Percentiles rank a stretch among this genome's conserved stretches.
Conservation (phyloP, 352 stramenopile genomes). For the Phytophthora sp. region DNA sequence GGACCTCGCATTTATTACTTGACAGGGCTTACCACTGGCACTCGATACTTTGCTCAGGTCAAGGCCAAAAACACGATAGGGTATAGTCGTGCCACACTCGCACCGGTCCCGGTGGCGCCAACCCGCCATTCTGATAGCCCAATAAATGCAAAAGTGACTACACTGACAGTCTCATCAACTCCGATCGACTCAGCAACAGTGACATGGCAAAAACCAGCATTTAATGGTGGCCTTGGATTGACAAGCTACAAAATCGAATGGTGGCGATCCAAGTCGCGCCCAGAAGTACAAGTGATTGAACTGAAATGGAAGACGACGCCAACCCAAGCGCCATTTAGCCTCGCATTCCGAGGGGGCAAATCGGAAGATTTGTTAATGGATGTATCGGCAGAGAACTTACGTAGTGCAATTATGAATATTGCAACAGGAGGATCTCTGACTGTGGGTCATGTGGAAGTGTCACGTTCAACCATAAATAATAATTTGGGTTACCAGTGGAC, state of each 20-base stretch:
- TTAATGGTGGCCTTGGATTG: constrained; percentile 66
- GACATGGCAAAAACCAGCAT: constrained; percentile 69
- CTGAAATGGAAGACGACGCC: constrained; percentile 78
- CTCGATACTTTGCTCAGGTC: constrained; percentile 89
- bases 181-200: constrained; percentile 76
- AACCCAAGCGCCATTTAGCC: constrained; percentile 53
- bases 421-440: constrained; percentile 30
- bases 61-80: constrained; percentile 75
- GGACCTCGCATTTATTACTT: constrained; percentile 78
- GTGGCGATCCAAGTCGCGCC: constrained; percentile 57
- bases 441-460: constrained; percentile 62
- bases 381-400: constrained; percentile 78
- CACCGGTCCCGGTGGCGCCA: constrained; percentile 61
- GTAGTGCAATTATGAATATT: constrained; percentile 91
- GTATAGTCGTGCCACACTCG: constrained; percentile 67
- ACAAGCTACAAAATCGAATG: constrained; percentile 87
- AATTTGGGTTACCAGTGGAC: constrained; percentile 76
- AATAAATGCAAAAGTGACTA: constrained; percentile 69
- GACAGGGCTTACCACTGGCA: constrained; percentile 71
- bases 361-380: constrained; percentile 81
- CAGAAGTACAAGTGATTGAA: constrained; percentile 87
- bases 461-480: constrained; percentile 60
- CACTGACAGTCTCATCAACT: constrained; percentile 39
- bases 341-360: constrained; percentile 74
- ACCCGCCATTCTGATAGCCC: constrained; percentile 53